phyloP scores from a whole-genome alignment of 768 basidiomycete genomes.

The Cubamyces lactineus region DNA sequence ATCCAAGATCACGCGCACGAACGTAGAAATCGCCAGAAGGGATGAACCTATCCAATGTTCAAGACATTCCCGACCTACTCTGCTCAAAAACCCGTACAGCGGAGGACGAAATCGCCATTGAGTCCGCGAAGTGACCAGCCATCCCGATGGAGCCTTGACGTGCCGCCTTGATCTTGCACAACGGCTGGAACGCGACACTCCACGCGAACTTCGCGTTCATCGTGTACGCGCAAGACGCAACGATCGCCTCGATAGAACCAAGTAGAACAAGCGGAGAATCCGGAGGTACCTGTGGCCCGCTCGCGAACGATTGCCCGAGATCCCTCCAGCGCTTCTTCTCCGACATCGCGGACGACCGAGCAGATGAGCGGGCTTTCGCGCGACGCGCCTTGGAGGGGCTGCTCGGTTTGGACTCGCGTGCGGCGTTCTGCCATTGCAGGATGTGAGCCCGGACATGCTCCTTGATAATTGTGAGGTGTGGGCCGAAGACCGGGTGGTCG shows the following conservation, averaged over 20 bases:
- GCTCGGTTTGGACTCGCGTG: not conserved
- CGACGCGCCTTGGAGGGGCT: not conserved
- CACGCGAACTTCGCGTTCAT: constrained; percentile 48
- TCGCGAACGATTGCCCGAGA: constrained; percentile 13
- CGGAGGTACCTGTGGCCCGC: constrained; percentile 1
- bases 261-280: constrained; percentile 1
- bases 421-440: constrained; percentile 2
- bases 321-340: constrained; percentile 12
- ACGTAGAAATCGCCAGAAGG: no score
- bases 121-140: constrained; percentile 26
- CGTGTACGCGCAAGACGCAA: constrained; percentile 55
- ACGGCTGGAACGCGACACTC: constrained; percentile 51
- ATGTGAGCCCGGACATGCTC: constrained; percentile 17
- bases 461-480: constrained; percentile 46
- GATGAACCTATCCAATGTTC: not conserved
- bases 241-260: constrained; percentile 13
- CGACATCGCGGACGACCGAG: not conserved
- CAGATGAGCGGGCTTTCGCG: not conserved
- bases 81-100: constrained; percentile 22
- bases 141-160: constrained; percentile 28
- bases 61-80: constrained; percentile 11
- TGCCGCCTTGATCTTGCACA: constrained; percentile 60
- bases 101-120: constrained; percentile 20
- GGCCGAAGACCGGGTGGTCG: constrained; percentile 9
- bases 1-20: no score